phyloP scores from a whole-genome alignment of 1,139 yeast genomes.

The Pichia kudriavzevii region DNA sequence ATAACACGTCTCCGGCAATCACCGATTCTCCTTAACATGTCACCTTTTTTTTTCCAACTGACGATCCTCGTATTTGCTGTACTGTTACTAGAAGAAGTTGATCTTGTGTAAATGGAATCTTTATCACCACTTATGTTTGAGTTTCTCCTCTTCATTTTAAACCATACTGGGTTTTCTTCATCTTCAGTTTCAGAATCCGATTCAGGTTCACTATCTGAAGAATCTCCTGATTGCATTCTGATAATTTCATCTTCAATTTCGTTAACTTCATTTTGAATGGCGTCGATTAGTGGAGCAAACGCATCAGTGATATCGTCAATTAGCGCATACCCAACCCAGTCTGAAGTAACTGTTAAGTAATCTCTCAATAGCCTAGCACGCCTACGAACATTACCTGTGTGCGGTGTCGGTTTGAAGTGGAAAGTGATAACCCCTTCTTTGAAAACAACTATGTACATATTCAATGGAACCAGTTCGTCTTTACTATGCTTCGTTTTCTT shows the following conservation, averaged over 20 bases:
- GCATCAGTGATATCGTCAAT: constrained; percentile 97
- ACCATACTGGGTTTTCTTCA: constrained; percentile 20
- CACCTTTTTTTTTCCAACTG: constrained; percentile 89
- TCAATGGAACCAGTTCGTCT: constrained; percentile 82
- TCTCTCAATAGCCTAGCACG: constrained; percentile 83
- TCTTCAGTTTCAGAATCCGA: constrained; percentile 29
- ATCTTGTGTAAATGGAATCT: constrained; percentile 13
- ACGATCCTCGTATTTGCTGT: constrained; percentile 47
- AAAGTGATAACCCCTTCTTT: constrained; percentile 86
- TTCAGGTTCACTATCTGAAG: constrained; percentile 38
- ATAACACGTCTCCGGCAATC: constrained; percentile 91
- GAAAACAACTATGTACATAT: constrained; percentile 89
- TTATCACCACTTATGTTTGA: constrained; percentile 24
- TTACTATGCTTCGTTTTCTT: constrained; percentile 32
- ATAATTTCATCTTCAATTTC: constrained; percentile 86
- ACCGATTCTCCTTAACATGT: constrained; percentile 89
- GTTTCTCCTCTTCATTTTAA: constrained; percentile 24
- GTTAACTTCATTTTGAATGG: constrained; percentile 88
- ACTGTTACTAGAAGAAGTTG: constrained; percentile 25
- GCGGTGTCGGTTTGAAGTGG: constrained; percentile 93
- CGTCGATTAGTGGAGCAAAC: constrained; percentile 91
- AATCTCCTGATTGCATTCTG: constrained; percentile 70
- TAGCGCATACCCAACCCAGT: constrained; percentile 95
- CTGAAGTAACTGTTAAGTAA: constrained; percentile 82
- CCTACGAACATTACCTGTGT: constrained; percentile 90